Conservation (phyloP, 257 asterid species). For the Salvia miltiorrhiza region DNA sequence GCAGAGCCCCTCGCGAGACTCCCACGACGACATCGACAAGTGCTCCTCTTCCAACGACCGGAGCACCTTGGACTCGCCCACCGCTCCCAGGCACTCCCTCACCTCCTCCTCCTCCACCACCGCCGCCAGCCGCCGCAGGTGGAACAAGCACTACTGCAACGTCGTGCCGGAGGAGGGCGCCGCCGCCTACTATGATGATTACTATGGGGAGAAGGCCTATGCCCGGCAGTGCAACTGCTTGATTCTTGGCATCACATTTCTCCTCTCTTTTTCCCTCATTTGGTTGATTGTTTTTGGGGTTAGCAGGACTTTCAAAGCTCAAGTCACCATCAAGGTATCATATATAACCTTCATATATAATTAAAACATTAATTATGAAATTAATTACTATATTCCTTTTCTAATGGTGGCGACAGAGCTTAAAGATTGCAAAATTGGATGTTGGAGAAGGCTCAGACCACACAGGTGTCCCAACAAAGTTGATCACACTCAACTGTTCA, state of each 20-base stretch:
- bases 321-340: constrained; percentile 48
- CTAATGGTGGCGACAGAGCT: constrained; percentile 25
- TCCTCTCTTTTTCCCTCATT: constrained; percentile 21
- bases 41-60: constrained; percentile 36
- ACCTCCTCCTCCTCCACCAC: constrained; percentile 37
- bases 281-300: constrained; percentile 55
- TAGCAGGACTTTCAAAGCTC: constrained; percentile 38
- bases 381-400: too few relatives aligned
- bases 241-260: constrained; percentile 23
- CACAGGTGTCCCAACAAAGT: constrained; percentile 70
- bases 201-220: constrained; percentile 15
- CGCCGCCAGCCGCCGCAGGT: constrained; percentile 49
- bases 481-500: constrained; percentile 56
- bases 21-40: constrained; percentile 52
- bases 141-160: constrained; percentile 42
- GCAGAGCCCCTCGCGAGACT: constrained; percentile 59
- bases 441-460: constrained; percentile 56
- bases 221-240: constrained; percentile 19
- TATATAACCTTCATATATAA: background rate
- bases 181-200: constrained; percentile 21
- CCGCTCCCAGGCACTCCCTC: constrained; percentile 39
- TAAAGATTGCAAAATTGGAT: constrained; percentile 37
- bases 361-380: too few relatives aligned
- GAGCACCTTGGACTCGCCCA: constrained; percentile 50
- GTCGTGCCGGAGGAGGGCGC: constrained; percentile 45